Conservation (phyloP, 1,284 basidiomycete species). For the Ceratobasidium sp. region DNA sequence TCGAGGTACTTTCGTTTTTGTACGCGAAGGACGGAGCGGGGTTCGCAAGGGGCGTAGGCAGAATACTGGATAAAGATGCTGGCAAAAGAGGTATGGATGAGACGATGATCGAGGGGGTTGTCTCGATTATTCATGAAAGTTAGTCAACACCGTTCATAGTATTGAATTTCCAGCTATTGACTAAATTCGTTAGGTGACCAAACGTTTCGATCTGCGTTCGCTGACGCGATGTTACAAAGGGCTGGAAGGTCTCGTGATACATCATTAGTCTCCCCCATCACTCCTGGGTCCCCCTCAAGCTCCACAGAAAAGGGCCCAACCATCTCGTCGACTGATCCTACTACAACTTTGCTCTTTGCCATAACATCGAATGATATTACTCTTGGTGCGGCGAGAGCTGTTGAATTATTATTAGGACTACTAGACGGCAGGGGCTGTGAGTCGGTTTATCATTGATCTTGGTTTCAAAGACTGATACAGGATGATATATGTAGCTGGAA, state of each 20-base stretch:
- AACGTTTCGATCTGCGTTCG: constrained; percentile 28
- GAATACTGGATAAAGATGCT: not conserved
- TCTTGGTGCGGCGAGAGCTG: not conserved
- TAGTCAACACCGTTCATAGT: not conserved
- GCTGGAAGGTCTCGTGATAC: not conserved
- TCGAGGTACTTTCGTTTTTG: constrained; percentile 35
- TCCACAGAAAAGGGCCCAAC: not conserved
- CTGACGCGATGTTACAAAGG: not conserved
- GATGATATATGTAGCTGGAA: constrained; percentile 9
- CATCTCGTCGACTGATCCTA: not conserved
- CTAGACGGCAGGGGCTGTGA: constrained; percentile 32
- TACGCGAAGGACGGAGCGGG: constrained; percentile 8
- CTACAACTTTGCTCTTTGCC: constrained; percentile 23
- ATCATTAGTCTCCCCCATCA: constrained; percentile 8
- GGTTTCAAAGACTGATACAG: not conserved
- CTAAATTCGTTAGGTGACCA: constrained; percentile 4
- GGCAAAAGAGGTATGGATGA: constrained; percentile 11
- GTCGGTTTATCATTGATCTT: not conserved
- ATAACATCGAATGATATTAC: constrained; percentile 26
- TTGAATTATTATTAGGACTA: constrained; percentile 16
- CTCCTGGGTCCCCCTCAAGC: not conserved
- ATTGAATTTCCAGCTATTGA: not conserved
- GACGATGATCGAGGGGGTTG: constrained; percentile 27
- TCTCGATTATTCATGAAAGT: constrained; percentile 29
- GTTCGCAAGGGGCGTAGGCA: constrained; percentile 13